Percentiles rank a stretch among this genome's conserved stretches.
These are phyloP conservation scores for Aurantiochytrium sp. DNA, from an alignment of 108 stramenopile species.

Conservation along the genomic window DNA sequence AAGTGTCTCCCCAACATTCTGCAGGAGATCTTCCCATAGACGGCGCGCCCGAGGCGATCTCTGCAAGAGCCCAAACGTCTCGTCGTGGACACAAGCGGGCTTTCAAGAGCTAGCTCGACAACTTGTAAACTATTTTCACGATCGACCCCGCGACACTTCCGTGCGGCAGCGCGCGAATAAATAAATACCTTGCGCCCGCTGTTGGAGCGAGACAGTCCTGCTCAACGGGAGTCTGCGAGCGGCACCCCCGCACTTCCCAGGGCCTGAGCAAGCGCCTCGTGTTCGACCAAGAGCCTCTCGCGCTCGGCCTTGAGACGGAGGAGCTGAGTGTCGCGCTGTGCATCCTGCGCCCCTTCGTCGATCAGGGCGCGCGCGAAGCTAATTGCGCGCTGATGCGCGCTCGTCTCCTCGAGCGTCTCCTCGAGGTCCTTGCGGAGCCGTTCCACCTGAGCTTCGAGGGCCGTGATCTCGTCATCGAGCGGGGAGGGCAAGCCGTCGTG, in stretches of 20 bases:
- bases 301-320: not conserved
- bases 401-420: not conserved
- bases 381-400: slow-evolving; percentile 26
- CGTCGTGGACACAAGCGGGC: too few relatives aligned
- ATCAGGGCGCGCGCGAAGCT: not conserved
- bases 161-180: too few relatives aligned
- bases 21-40: not conserved
- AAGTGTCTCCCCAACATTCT: not conserved
- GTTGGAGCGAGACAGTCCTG: too few relatives aligned
- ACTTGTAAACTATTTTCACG: too few relatives aligned
- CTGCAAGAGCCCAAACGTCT: too few relatives aligned
- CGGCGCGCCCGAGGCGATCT: too few relatives aligned
- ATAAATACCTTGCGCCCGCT: too few relatives aligned
- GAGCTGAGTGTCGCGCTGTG: not conserved
- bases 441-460: not conserved
- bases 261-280: not conserved
- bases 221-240: too few relatives aligned
- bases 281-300: not conserved
- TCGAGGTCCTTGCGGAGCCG: not conserved
- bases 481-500: too few relatives aligned
- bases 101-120: too few relatives aligned
- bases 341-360: not conserved
- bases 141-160: too few relatives aligned
- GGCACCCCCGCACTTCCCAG: not conserved
- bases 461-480: not conserved